These are phyloP conservation scores for Pyrus hybrid DNA, from an alignment of 331 rosid genomes.

Conservation along the genomic window DNA sequence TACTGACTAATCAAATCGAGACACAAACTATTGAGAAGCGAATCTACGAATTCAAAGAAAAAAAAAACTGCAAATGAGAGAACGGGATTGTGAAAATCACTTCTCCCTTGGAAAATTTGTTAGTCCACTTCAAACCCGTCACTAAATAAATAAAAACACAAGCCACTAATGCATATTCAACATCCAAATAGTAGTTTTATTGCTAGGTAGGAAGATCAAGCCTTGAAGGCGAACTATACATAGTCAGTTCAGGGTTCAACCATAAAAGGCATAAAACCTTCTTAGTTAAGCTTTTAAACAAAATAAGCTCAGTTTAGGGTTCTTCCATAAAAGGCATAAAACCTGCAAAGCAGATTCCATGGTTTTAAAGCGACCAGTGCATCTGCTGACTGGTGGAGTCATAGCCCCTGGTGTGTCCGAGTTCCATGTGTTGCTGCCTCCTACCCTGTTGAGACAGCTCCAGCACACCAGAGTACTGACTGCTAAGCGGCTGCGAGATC, in stretches of 20 bases:
- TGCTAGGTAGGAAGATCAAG: not conserved
- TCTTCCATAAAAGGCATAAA: not conserved
- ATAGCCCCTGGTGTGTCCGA: slow-evolving; percentile 40
- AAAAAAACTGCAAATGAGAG: not conserved
- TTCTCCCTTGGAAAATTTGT: not conserved
- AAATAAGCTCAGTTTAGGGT: not conserved
- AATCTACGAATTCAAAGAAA: not conserved
- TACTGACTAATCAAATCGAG: not conserved
- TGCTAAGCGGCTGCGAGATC: slow-evolving; percentile 40
- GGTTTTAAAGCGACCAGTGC: slow-evolving; percentile 66
- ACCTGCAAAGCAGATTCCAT: not conserved
- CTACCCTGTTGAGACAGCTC: slow-evolving; percentile 47
- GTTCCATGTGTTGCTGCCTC: slow-evolving; percentile 64
- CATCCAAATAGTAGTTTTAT: not conserved
- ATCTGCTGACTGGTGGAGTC: slow-evolving; percentile 41
- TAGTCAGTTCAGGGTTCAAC: no score
- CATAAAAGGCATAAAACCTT: no score
- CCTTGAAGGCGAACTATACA: not conserved
- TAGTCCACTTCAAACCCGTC: not conserved
- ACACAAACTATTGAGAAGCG: not conserved
- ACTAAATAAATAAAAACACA: not conserved
- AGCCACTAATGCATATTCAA: not conserved
- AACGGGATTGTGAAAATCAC: not conserved
- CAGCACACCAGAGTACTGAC: slow-evolving; percentile 41
- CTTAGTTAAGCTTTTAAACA: not conserved